These are phyloP conservation scores for Serendipita sp. DNA, from an alignment of 768 basidiomycete genomes.

Conservation along the genomic window DNA sequence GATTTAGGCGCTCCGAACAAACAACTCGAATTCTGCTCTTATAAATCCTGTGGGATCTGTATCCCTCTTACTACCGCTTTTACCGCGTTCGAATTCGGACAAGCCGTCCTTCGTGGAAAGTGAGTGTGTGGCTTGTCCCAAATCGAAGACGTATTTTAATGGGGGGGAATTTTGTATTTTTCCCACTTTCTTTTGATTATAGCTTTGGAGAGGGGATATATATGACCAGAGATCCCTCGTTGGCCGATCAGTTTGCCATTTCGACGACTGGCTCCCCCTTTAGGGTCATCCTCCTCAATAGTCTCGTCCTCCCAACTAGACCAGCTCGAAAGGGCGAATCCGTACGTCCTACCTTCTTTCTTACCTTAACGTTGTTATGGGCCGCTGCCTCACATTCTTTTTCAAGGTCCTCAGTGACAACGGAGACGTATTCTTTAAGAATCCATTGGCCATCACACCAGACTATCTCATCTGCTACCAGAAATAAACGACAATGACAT, in stretches of 20 bases:
- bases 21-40: constrained; percentile 29
- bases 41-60: constrained; percentile 51
- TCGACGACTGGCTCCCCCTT: constrained; percentile 52
- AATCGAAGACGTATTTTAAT: neutral
- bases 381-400: neutral
- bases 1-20: constrained; percentile 41
- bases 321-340: neutral
- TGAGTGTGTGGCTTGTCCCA: constrained; percentile 16
- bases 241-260: constrained; percentile 43
- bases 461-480: neutral
- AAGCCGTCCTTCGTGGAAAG: constrained; percentile 36
- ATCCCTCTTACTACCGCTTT: constrained; percentile 41
- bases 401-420: neutral
- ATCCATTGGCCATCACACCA: neutral
- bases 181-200: neutral
- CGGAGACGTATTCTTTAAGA: neutral
- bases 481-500: neutral
- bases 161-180: neutral
- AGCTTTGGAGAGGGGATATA: constrained; percentile 51
- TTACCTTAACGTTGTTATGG: neutral
- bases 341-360: neutral
- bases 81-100: constrained; percentile 39
- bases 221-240: constrained; percentile 40
- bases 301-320: constrained; percentile 24
- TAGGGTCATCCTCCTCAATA: constrained; percentile 47